Percentiles rank a stretch among this genome's conserved stretches.
These are phyloP conservation scores for Rhazya stricta DNA, from an alignment of 257 asterid species.

Conservation along the genomic window DNA sequence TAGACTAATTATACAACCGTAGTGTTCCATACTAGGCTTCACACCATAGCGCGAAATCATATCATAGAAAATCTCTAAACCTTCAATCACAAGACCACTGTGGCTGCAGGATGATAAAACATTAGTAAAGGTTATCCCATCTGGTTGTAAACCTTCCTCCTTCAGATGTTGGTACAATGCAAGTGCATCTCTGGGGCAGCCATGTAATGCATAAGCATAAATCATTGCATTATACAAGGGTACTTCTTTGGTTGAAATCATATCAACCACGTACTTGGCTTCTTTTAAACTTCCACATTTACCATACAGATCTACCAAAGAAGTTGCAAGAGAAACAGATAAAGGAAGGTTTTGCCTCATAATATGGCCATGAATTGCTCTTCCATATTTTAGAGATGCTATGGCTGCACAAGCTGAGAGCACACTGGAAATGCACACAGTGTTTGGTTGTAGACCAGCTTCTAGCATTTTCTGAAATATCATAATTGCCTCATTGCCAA, in stretches of 20 bases:
- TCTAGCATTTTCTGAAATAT: slow-evolving; percentile 21
- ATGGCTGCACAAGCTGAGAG: slow-evolving; percentile 27
- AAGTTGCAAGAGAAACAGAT: slow-evolving; percentile 23
- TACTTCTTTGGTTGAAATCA: slow-evolving; percentile 14
- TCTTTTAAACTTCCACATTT: slow-evolving; percentile 25
- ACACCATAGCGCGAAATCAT: slow-evolving; percentile 21
- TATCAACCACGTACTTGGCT: slow-evolving; percentile 19
- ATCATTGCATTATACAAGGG: slow-evolving; percentile 29
- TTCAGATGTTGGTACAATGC: slow-evolving; percentile 14
- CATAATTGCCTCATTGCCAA: slow-evolving; percentile 19
- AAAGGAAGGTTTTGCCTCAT: slow-evolving; percentile 17
- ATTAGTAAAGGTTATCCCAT: slow-evolving; percentile 27
- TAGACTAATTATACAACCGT: slow-evolving; percentile 26
- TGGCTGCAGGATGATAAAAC: slow-evolving; percentile 30
- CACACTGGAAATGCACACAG: slow-evolving; percentile 18
- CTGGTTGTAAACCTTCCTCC: slow-evolving; percentile 20
- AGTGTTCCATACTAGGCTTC: slow-evolving; percentile 25
- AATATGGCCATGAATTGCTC: slow-evolving; percentile 27
- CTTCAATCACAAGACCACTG: slow-evolving; percentile 21
- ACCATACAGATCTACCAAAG: slow-evolving; percentile 30
- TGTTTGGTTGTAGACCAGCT: slow-evolving; percentile 24
- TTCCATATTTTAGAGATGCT: slow-evolving; percentile 22
- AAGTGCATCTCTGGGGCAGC: slow-evolving; percentile 23
- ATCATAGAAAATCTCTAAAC: slow-evolving; percentile 8
- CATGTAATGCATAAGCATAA: slow-evolving; percentile 30